phyloP scores from a whole-genome alignment of 768 basidiomycete species.

The Mycena galericulata region DNA sequence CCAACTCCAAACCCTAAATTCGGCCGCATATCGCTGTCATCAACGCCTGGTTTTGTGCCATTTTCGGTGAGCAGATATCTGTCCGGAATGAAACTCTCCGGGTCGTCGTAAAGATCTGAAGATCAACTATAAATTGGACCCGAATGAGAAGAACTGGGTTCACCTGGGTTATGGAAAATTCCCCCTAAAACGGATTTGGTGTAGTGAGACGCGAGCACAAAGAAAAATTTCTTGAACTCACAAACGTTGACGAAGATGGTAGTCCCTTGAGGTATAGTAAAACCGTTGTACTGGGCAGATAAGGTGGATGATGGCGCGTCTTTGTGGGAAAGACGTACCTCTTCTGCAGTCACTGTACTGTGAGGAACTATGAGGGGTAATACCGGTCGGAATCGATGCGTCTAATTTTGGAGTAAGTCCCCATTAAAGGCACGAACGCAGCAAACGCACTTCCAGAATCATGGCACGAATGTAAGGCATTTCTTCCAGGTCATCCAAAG shows the following conservation, averaged over 20 bases:
- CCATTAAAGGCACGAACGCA: not conserved
- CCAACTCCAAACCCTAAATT: constrained; percentile 22
- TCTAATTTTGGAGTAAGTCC: not conserved
- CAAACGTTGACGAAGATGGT: constrained; percentile 28
- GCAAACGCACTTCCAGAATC: constrained; percentile 34
- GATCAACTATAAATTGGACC: too few relatives aligned
- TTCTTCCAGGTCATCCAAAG: constrained; percentile 34
- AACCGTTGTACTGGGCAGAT: constrained; percentile 21
- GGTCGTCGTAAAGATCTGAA: constrained; percentile 23
- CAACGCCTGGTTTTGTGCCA: constrained; percentile 23
- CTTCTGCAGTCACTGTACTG: not conserved
- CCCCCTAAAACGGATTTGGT: constrained; percentile 14
- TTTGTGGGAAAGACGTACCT: not conserved
- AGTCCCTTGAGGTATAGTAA: constrained; percentile 21
- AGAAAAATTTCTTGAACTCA: constrained; percentile 7
- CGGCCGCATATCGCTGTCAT: constrained; percentile 14
- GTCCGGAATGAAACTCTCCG: constrained; percentile 22
- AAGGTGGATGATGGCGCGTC: not conserved
- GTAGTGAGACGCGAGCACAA: too few relatives aligned
- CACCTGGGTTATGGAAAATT: constrained; percentile 28
- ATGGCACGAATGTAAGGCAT: constrained; percentile 43
- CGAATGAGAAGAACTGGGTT: not conserved
- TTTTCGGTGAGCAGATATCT: constrained; percentile 21
- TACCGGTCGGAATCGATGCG: constrained; percentile 26
- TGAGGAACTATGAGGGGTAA: constrained; percentile 16